phyloP scores from a whole-genome alignment of 805 yeast genomes.

The Candida vartiovaarae region DNA sequence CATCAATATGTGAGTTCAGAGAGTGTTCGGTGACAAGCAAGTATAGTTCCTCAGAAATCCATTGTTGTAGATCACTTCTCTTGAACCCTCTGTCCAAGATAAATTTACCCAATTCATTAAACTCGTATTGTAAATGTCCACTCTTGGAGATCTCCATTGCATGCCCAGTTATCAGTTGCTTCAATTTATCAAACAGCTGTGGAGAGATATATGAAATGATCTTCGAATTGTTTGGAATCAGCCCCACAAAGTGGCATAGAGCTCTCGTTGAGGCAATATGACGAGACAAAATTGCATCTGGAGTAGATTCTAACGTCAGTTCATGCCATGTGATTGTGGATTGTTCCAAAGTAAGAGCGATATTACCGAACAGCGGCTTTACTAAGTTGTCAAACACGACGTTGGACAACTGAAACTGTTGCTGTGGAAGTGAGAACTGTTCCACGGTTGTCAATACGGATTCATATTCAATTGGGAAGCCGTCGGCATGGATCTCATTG shows the following conservation, averaged over 20 bases:
- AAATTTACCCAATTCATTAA: constrained; percentile 14
- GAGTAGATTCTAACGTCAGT: not conserved
- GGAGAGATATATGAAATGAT: constrained; percentile 18
- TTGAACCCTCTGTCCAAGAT: constrained; percentile 11
- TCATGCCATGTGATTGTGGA: constrained; percentile 2
- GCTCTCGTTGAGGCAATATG: constrained; percentile 13
- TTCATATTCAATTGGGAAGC: constrained; percentile 8
- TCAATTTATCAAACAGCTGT: constrained; percentile 17
- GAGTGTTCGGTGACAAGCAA: constrained; percentile 17
- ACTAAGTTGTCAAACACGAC: constrained; percentile 13
- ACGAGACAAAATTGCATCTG: not conserved
- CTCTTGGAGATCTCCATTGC: constrained; percentile 12
- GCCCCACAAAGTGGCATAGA: constrained; percentile 14
- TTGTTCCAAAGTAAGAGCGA: constrained; percentile 2
- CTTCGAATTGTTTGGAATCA: constrained; percentile 9
- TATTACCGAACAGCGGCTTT: constrained; percentile 4
- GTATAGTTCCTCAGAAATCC: constrained; percentile 19
- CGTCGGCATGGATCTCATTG: constrained; percentile 16
- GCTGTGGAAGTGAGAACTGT: constrained; percentile 4
- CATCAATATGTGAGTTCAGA: constrained; percentile 15
- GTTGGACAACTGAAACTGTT: constrained; percentile 11
- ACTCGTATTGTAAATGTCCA: constrained; percentile 4
- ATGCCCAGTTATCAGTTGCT: constrained; percentile 12
- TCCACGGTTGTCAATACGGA: constrained; percentile 8
- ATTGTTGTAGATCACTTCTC: constrained; percentile 16